Evolutionary conservation across 345 rosid genomes (phyloP).

Genomic region (Hypericum perforatum): DNA sequence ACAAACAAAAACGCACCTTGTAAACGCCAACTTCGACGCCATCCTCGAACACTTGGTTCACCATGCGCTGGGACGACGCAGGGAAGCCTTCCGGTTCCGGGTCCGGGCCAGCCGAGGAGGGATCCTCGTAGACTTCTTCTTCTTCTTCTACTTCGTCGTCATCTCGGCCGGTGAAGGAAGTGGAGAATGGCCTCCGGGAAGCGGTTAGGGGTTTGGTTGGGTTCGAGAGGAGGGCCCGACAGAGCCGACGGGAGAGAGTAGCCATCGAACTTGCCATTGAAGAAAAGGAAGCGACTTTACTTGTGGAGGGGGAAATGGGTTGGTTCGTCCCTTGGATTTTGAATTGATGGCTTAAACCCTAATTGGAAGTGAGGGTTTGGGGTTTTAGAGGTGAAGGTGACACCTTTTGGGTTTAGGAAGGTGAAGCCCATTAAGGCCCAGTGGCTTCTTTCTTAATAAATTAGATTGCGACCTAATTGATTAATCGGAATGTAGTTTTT

Average conservation of each 20-base stretch:
- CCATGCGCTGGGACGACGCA: slow-evolving; percentile 15
- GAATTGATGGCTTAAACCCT: background rate
- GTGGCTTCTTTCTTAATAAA: too few species aligned
- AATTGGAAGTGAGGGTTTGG: too few species aligned
- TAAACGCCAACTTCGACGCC: slow-evolving; percentile 72
- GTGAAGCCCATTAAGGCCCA: too few species aligned
- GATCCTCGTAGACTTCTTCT: slow-evolving; percentile 28
- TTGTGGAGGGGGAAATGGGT: too few species aligned
- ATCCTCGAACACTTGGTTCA: slow-evolving; percentile 51
- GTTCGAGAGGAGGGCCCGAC: slow-evolving; percentile 35
- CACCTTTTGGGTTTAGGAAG: too few species aligned
- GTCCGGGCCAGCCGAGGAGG: slow-evolving; percentile 18
- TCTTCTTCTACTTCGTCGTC: slow-evolving; percentile 17
- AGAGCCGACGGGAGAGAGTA: slow-evolving; percentile 42
- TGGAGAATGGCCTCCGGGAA: slow-evolving; percentile 39
- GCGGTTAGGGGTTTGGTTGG: slow-evolving; percentile 19
- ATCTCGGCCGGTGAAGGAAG: slow-evolving; percentile 27
- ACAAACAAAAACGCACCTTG: slow-evolving; percentile 39
- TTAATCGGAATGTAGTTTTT: too few species aligned
- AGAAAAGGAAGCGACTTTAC: too few species aligned
- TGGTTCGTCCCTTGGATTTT: too few species aligned
- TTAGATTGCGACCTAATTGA: too few species aligned
- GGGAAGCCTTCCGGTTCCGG: slow-evolving; percentile 3
- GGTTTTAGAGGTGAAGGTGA: too few species aligned
- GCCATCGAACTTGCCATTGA: slow-evolving; percentile 43